Conservation (phyloP, 2,329 filamentous ascomycete genomes). For the Fusarium haematococcum region DNA sequence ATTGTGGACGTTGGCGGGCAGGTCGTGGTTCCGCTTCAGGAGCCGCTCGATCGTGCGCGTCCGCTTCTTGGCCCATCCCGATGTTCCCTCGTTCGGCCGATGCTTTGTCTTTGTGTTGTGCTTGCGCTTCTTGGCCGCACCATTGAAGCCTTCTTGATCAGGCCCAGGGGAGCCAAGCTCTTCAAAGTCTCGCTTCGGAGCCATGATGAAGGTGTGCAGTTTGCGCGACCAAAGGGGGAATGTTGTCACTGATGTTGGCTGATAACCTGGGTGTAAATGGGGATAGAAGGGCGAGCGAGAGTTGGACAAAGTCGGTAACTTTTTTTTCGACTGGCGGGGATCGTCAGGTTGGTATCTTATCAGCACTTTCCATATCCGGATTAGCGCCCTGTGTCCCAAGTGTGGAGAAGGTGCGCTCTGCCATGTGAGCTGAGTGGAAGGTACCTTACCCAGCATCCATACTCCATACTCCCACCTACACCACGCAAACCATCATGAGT, state of each 20-base stretch:
- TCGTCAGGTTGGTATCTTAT: constrained; percentile 41
- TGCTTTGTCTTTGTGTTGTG: constrained; percentile 51
- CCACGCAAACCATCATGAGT: constrained; percentile 22
- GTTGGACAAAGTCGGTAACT: constrained; percentile 22
- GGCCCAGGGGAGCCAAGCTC: constrained; percentile 45
- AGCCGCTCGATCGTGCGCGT: constrained; percentile 76
- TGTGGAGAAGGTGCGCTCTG: constrained; percentile 30
- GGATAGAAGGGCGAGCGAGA: background rate
- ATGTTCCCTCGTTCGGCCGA: constrained; percentile 59
- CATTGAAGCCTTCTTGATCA: constrained; percentile 38
- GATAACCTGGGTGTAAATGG: background rate
- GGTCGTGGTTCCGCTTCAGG: constrained; percentile 68
- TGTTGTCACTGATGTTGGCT: background rate
- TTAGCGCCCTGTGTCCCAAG: constrained; percentile 23
- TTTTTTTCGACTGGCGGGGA: constrained; percentile 39
- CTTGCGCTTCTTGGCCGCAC: constrained; percentile 50
- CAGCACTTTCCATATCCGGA: constrained; percentile 24
- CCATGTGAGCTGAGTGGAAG: constrained; percentile 18
- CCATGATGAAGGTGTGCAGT: constrained; percentile 37
- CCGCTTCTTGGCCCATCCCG: constrained; percentile 77
- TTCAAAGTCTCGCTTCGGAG: constrained; percentile 47
- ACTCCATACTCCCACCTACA: background rate
- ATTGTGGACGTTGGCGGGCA: constrained; percentile 75
- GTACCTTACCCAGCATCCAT: constrained; percentile 12
- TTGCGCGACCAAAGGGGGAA: background rate